phyloP scores from a whole-genome alignment of 768 basidiomycete species.

The Boletus insuetus region DNA sequence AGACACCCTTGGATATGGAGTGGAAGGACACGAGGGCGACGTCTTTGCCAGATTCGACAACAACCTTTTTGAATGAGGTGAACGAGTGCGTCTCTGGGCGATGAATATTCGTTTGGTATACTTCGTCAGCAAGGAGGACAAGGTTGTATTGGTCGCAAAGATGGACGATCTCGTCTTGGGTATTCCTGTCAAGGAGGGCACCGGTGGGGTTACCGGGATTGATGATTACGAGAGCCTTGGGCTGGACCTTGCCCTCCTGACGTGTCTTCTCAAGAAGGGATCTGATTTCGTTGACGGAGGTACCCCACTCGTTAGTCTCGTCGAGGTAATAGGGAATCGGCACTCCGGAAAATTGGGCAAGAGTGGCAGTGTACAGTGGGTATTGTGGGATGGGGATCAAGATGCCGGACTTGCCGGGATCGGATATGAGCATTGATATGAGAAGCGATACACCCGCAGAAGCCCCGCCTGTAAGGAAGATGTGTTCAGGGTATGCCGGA shows the following conservation, averaged over 20 bases:
- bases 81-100: slow-evolving; percentile 65
- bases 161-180: slow-evolving; percentile 73
- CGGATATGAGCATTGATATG: slow-evolving; percentile 73
- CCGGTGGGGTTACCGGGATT: slow-evolving; percentile 99
- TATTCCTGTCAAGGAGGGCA: slow-evolving; percentile 66
- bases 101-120: slow-evolving; percentile 96
- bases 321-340: slow-evolving; percentile 88
- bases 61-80: slow-evolving; percentile 90
- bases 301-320: slow-evolving; percentile 80
- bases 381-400: slow-evolving; percentile 98
- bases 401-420: slow-evolving; percentile 61
- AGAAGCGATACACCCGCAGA: slow-evolving; percentile 91
- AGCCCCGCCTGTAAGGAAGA: slow-evolving; percentile 95
- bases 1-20: slow-evolving; percentile 94
- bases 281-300: slow-evolving; percentile 65
- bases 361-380: slow-evolving; percentile 93
- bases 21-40: slow-evolving; percentile 93
- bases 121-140: slow-evolving; percentile 94
- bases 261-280: slow-evolving; percentile 63
- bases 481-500: slow-evolving; percentile 75
- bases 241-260: slow-evolving; percentile 49
- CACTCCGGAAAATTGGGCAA: slow-evolving; percentile 80
- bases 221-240: slow-evolving; percentile 92
- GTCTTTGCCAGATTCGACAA: slow-evolving; percentile 56
- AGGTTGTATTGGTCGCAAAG: slow-evolving; percentile 84